Evolutionary conservation across 805 yeast genomes (phyloP).

Genomic region (Kluyveromyces aestuarii): DNA sequence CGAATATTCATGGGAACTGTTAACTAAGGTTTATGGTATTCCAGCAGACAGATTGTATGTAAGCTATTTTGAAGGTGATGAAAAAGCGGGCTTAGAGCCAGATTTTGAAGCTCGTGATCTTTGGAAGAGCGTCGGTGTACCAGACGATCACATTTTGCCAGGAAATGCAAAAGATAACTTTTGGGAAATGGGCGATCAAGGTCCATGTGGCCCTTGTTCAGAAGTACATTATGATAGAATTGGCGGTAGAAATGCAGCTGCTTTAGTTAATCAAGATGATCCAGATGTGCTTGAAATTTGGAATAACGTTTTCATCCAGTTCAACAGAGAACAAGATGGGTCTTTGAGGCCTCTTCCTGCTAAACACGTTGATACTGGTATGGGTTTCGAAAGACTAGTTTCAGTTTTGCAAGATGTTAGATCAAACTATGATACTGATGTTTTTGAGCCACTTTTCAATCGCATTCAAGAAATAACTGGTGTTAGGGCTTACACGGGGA

Average conservation of each 20-base stretch:
- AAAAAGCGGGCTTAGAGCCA: conserved; percentile 70
- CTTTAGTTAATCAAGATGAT: conserved; percentile 89
- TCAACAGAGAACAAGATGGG: conserved; percentile 85
- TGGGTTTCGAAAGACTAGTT: conserved; percentile 97
- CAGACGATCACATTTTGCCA: conserved; percentile 86
- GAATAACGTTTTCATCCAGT: conserved; percentile 97
- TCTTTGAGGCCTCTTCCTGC: conserved; percentile 79
- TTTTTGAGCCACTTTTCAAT: conserved; percentile 79
- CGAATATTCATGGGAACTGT: conserved; percentile 79
- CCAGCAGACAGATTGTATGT: conserved; percentile 78
- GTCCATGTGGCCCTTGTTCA: conserved; percentile 99
- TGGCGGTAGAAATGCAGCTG: conserved; percentile 94
- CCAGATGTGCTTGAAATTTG: conserved; percentile 97
- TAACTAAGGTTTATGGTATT: conserved; percentile 78
- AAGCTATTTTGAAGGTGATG: conserved; percentile 94
- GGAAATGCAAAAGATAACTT: conserved; percentile 89
- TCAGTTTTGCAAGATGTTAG: conserved; percentile 83
- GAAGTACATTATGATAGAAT: conserved; percentile 97
- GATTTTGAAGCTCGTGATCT: conserved; percentile 86
- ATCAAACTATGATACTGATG: conserved; percentile 97
- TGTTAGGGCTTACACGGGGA: conserved; percentile 83
- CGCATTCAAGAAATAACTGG: conserved; percentile 90
- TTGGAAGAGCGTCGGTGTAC: conserved; percentile 84
- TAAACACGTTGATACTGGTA: conserved; percentile 94
- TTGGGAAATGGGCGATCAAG: conserved; percentile 99